Conservation (phyloP, 176 grass and related monocot species). For the Pharus latifolius region DNA sequence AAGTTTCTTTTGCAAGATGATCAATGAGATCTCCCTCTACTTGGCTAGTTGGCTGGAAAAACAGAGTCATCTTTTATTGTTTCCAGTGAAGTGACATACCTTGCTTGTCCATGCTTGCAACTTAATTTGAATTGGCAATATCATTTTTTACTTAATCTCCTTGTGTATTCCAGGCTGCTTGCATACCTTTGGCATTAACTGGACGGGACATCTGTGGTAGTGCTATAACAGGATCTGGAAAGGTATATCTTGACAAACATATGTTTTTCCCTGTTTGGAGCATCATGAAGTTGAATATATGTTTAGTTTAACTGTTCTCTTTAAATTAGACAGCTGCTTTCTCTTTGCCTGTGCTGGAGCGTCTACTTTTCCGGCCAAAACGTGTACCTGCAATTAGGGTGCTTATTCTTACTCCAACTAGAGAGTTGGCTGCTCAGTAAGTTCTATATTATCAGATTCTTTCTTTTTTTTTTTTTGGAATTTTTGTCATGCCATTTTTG, state of each 20-base stretch:
- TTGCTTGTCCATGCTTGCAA: not conserved
- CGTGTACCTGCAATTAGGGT: conserved; percentile 89
- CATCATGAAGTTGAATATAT: conserved; percentile 9
- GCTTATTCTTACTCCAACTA: conserved; percentile 91
- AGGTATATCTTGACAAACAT: conserved; percentile 45
- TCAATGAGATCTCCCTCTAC: not conserved
- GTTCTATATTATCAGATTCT: conserved; percentile 24
- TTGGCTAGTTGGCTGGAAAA: not conserved
- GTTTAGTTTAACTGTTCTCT: conserved; percentile 14
- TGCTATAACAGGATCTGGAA: conserved; percentile 91
- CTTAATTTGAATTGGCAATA: not conserved
- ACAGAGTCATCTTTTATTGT: not conserved
- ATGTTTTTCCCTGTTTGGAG: not conserved
- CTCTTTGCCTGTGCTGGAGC: conserved; percentile 75
- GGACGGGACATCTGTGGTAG: conserved; percentile 97
- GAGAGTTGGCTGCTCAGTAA: conserved; percentile 94
- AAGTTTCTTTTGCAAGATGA: not conserved
- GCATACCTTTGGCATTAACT: conserved; percentile 90
- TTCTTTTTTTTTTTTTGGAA: not conserved
- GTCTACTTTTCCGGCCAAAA: conserved; percentile 86
- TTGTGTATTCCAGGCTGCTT: conserved; percentile 60
- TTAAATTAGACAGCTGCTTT: conserved; percentile 85
- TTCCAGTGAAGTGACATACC: not conserved
- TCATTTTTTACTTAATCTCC: conserved; percentile 14
- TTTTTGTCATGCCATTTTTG: not conserved